Evolutionary conservation across 2,329 filamentous ascomycete species (phyloP), one percentile per base, ranked within the genome.

Genomic region (Paraphoma sp.): DNA sequence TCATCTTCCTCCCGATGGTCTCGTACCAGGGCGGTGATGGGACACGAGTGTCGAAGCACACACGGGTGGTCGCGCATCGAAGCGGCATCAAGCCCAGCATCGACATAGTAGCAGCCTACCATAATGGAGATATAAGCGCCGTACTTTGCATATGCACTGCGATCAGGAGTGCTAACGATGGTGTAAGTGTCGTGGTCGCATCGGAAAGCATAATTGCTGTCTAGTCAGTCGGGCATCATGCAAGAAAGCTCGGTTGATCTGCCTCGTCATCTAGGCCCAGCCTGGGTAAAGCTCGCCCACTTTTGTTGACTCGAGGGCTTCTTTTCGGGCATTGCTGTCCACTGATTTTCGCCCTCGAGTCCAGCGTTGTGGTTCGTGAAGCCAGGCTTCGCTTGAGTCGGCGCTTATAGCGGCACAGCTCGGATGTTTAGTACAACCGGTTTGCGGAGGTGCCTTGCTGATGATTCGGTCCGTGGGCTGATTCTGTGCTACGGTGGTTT

Each of bases 401-500:
- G 57, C 57, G 57, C 57, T 53, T 59, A 56, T 18, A n/a, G 53
- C 57, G 57, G 53, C 57, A 56, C 48, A 56, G 53, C 42, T 47
- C 10, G 33, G 33, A 11, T 11, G 10, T 38, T 38, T 38, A 38
- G 33, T 38, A n/a, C n/a, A 3, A 38, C 33, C n/a, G n/a, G 33
- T 38, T n/a, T 42, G 40, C 40, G 11, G 40, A 42, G 40, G 23
- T 3, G 33, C 33, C 12, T n/a, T 2, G 40, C 2, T 17, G 40
- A 11, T 14, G 16, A 38, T 17, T 16, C 12, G 31, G 17, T 23
- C 31, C n/a, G 16, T 48, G 18, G 31, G 46, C 33, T 48, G 46
- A 28, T 48, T 29, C 18, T n/a, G 46, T 28, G 46, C 17, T 36
- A 48, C 23, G 33, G 18, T 47, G 45, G 31, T 14, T 38, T 18